Evolutionary conservation across 2,329 filamentous ascomycete genomes (phyloP).

Genomic region (Claviceps paspali): DNA sequence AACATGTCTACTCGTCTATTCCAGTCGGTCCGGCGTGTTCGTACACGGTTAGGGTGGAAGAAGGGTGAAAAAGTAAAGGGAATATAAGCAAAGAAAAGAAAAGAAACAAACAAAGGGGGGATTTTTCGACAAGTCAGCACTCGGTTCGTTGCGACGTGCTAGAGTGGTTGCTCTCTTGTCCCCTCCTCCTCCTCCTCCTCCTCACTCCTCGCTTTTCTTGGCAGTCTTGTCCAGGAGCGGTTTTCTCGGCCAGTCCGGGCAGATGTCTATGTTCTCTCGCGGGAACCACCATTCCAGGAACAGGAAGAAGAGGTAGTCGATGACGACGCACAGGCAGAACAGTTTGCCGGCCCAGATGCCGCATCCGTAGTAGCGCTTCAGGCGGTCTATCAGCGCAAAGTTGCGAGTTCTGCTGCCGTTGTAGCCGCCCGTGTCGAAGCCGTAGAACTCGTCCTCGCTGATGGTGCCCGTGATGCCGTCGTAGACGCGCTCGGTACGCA

Average conservation of each 20-base stretch:
- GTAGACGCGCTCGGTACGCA: conserved; percentile 88
- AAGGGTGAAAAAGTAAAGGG: neutral
- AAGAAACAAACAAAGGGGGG: neutral
- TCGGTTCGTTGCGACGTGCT: conserved; percentile 16
- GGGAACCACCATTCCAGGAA: conserved; percentile 81
- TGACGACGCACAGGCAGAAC: conserved; percentile 85
- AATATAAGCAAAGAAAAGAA: neutral
- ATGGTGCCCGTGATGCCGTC: conserved; percentile 82
- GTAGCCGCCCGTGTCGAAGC: conserved; percentile 55
- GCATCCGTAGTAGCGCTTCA: conserved; percentile 95
- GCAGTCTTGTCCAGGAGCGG: conserved; percentile 17
- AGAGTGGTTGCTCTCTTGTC: conserved; percentile 16
- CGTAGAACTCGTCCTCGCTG: conserved; percentile 76
- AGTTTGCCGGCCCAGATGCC: conserved; percentile 97
- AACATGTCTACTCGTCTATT: no score
- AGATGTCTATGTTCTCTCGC: conserved; percentile 72
- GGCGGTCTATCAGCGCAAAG: conserved; percentile 81
- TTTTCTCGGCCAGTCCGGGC: conserved; percentile 84
- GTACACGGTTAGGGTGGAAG: neutral
- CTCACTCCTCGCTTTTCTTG: no score
- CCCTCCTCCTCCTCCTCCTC: no score
- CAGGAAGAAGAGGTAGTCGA: conserved; percentile 85
- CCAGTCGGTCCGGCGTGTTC: neutral
- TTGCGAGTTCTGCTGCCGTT: conserved; percentile 62
- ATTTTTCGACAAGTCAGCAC: no score